Evolutionary conservation across 305 asterid species (phyloP).

Genomic region (Fraxinus ornus): DNA sequence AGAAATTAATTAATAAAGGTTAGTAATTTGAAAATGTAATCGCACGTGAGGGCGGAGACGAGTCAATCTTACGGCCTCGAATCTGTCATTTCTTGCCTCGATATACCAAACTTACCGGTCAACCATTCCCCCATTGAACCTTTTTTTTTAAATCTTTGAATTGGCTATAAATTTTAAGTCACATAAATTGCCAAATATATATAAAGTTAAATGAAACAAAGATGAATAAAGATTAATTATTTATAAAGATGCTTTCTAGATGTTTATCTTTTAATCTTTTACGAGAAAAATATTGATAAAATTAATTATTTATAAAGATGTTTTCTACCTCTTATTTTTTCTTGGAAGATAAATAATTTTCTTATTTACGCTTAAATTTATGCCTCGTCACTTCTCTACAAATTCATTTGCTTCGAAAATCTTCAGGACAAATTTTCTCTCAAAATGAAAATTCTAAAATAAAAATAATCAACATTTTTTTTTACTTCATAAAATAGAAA

Average conservation of each 20-base stretch:
- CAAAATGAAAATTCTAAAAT: neutral
- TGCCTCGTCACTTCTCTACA: neutral
- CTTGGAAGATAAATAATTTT: neutral
- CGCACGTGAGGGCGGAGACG: slow-evolving; percentile 56
- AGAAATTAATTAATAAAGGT: neutral
- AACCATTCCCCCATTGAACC: slow-evolving; percentile 39
- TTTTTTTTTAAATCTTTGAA: neutral
- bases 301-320: neutral
- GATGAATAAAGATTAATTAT: neutral
- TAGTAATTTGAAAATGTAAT: slow-evolving; percentile 7
- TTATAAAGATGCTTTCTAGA: neutral
- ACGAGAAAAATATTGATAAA: neutral
- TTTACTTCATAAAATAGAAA: neutral
- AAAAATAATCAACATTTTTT: neutral
- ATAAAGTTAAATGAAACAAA: neutral
- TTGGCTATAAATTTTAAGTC: neutral
- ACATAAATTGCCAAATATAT: neutral
- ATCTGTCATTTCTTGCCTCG: slow-evolving; percentile 29
- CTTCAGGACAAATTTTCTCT: neutral
- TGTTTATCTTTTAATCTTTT: neutral
- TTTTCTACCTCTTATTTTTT: neutral
- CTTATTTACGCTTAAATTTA: neutral
- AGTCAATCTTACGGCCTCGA: slow-evolving; percentile 50
- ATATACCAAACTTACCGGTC: slow-evolving; percentile 34
- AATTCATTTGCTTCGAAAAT: neutral